Conservation (phyloP, 345 rosid species). For the Eucalyptus brandiana region DNA sequence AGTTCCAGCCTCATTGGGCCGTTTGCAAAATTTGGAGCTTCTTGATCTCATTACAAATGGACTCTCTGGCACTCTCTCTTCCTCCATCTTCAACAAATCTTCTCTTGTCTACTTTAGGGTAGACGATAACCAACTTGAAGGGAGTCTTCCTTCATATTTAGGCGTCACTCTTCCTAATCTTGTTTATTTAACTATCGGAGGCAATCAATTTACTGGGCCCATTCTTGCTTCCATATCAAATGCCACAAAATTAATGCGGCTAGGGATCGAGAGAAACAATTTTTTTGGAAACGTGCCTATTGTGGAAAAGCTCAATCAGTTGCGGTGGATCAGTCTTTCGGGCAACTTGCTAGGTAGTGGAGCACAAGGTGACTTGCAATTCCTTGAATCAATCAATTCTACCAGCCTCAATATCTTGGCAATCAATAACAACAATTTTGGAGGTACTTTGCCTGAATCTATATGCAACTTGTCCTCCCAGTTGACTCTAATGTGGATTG, state of each 20-base stretch:
- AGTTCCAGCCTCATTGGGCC: background rate
- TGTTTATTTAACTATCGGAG: fast-evolving
- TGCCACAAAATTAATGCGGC: background rate
- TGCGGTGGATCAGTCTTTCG: background rate
- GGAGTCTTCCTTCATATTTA: background rate
- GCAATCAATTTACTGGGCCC: background rate
- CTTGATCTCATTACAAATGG: background rate
- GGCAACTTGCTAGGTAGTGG: background rate
- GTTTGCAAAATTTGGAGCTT: background rate
- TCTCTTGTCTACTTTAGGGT: background rate
- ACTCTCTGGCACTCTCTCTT: background rate
- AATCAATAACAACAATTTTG: background rate
- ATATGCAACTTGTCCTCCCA: background rate
- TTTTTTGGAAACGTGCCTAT: background rate
- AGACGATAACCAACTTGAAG: background rate
- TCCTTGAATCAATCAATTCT: background rate
- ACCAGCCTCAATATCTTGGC: background rate
- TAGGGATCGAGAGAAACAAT: background rate
- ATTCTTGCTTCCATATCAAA: background rate
- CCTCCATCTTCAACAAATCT: background rate
- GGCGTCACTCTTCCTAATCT: background rate
- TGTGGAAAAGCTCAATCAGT: background rate
- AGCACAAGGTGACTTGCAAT: background rate
- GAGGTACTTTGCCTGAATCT: background rate
- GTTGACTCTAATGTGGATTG: background rate